phyloP scores from a whole-genome alignment of 1,139 yeast genomes.

The Hanseniaspora uvarum region DNA sequence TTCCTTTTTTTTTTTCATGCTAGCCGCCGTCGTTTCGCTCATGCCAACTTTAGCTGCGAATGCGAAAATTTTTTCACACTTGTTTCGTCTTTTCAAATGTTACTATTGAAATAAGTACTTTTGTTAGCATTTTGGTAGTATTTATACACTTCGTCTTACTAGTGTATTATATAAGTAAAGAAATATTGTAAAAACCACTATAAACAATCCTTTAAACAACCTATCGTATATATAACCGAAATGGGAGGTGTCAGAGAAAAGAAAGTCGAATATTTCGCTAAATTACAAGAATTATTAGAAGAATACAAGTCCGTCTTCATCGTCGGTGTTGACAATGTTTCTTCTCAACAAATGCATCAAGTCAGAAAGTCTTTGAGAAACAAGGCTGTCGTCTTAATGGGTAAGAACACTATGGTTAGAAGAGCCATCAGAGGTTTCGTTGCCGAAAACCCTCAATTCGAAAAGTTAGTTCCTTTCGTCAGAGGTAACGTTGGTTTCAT shows the following conservation, averaged over 20 bases:
- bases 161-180: too few relatives aligned
- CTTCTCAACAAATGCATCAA: slow-evolving; percentile 99
- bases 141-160: too few relatives aligned
- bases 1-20: background rate
- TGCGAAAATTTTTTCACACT: too few relatives aligned
- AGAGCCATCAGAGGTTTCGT: slow-evolving; percentile 98
- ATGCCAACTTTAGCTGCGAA: too few relatives aligned
- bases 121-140: too few relatives aligned
- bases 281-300: slow-evolving; percentile 89
- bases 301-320: slow-evolving; percentile 96
- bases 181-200: background rate
- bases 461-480: slow-evolving; percentile 87
- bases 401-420: slow-evolving; percentile 99
- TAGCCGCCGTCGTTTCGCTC: too few relatives aligned
- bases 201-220: slow-evolving; percentile 72
- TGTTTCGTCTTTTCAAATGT: too few relatives aligned
- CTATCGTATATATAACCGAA: slow-evolving; percentile 81
- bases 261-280: slow-evolving; percentile 88
- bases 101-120: too few relatives aligned
- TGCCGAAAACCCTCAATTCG: slow-evolving; percentile 88
- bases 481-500: slow-evolving; percentile 99
- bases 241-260: slow-evolving; percentile 99
- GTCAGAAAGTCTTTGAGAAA: slow-evolving; percentile 95
- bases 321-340: slow-evolving; percentile 98
- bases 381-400: slow-evolving; percentile 92